Base-by-base conservation (phyloP, 1,284 basidiomycete genomes). In the Leucoagaricus sp. region DNA sequence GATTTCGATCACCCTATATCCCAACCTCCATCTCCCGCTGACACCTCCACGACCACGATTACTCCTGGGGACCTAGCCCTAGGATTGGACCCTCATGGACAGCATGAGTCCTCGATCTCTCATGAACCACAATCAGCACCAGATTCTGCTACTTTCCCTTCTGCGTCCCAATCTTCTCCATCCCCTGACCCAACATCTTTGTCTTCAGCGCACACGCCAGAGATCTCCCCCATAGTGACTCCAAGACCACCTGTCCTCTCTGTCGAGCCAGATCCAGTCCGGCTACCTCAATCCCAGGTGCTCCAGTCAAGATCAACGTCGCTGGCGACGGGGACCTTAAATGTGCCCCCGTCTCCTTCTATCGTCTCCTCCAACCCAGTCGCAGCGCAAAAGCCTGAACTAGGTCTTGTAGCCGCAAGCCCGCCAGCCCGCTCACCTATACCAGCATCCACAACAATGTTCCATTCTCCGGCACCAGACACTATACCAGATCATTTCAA, bases 401-500 rank as follows among this genome's bases (percentile, higher is more conserved):
- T n/a, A n/a, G n/a, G n/a, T n/a, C n/a, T n/a, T n/a, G n/a, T n/a
- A n/a, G n/a, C n/a, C n/a, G n/a, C n/a, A n/a, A n/a, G n/a, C n/a
- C n/a, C n/a, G n/a, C n/a, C n/a, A n/a, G n/a, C n/a, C n/a, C n/a
- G n/a, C n/a, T 3, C 31, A 38, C 23, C 48, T 6, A 13, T 13
- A 26, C 29, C 28, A 17, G 7, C 5, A 2, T 4, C 33, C 8
- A 13, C 23, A n/a, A 15, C 26, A 21, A n/a, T 12, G 4, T 41
- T 49, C 13, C 55, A 29, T 23, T 45, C 36, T 28, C 47, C 50
- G 38, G 51, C 25, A 25, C 48, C 48, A 10, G 29, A 6, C 10
- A 19, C 44, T 21, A n/a, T 57, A 7, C 48, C 61, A 15, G 2
- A 38, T 12, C 55, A 59, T 13, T 63, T 63, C 40, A 55, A 38